Conservation (phyloP, 2,329 filamentous ascomycete species). For the Ophiostoma fasciatum region DNA sequence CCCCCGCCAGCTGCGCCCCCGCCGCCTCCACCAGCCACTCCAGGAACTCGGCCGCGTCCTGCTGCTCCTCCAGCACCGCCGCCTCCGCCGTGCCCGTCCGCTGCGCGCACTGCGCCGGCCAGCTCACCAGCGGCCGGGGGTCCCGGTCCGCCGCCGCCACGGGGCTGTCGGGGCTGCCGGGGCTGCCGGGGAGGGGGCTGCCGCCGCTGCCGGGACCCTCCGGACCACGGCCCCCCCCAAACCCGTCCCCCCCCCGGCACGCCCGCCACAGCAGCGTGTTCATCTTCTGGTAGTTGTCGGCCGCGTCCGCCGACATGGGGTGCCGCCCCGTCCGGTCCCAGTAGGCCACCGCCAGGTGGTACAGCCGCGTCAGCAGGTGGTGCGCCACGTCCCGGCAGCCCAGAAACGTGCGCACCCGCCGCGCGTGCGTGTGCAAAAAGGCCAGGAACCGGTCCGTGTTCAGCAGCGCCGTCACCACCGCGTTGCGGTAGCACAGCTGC, state of each 20-base stretch:
- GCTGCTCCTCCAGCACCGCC: constrained; percentile 1
- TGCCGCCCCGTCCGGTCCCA: constrained; percentile 5
- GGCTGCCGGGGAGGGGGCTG: no score
- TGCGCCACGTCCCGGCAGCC: background rate
- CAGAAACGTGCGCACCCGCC: background rate
- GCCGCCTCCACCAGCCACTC: constrained; percentile 4
- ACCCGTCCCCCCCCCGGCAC: no score
- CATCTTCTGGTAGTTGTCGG: background rate
- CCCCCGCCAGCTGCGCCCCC: constrained; percentile 2
- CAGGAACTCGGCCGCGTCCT: constrained; percentile 6
- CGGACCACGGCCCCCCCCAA: no score
- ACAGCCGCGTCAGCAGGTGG: constrained; percentile 8
- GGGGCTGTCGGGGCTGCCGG: no score
- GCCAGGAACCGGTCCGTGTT: constrained; percentile 9
- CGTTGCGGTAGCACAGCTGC: constrained; percentile 12
- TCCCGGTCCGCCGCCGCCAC: no score
- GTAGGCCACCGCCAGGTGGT: constrained; percentile 9
- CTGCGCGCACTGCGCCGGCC: background rate
- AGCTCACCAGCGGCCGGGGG: no score
- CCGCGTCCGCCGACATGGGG: constrained; percentile 1
- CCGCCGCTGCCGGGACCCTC: no score
- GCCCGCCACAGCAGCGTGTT: constrained; percentile 7
- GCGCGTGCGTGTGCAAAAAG: constrained; percentile 6
- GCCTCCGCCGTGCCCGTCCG: background rate
- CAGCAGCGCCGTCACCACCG: constrained; percentile 8